phyloP scores from a whole-genome alignment of 2,329 filamentous ascomycete genomes.

The Huntiella bhutanensis region DNA sequence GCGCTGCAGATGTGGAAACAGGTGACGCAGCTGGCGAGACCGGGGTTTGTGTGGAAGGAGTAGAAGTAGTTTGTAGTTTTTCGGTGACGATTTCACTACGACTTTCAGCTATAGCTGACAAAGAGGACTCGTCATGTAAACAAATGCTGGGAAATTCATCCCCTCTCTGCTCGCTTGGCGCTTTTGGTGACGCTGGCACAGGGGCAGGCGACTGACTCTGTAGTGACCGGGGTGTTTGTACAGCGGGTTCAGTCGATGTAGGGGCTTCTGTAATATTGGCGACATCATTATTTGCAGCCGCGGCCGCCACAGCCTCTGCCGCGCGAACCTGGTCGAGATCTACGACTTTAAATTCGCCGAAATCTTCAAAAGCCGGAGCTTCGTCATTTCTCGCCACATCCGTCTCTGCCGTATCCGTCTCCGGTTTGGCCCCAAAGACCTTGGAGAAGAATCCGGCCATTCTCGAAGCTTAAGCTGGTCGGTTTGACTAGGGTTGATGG shows the following conservation, averaged over 20 bases:
- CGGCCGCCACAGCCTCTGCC: neutral
- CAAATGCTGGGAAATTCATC: conserved; percentile 24
- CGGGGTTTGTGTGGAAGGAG: neutral
- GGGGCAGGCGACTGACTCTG: neutral
- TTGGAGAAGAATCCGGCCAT: conserved; percentile 10
- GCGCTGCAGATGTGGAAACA: conserved; percentile 4
- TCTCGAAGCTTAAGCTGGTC: neutral
- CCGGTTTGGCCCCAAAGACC: conserved; percentile 3
- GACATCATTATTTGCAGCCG: neutral
- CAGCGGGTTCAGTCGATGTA: neutral
- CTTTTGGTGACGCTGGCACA: neutral
- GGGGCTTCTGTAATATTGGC: neutral
- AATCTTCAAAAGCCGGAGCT: neutral
- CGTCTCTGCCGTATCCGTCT: neutral
- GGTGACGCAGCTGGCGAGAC: conserved; percentile 7
- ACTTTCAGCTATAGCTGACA: no score
- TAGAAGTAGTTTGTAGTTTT: no score
- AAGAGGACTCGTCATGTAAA: conserved; percentile 20
- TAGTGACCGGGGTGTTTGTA: neutral
- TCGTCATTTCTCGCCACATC: neutral
- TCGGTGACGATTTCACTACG: no score
- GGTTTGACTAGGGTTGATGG: neutral
- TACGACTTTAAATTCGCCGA: conserved; percentile 1
- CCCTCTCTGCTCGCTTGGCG: neutral
- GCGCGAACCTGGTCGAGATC: conserved; percentile 2